Conservation (phyloP, 495 filamentous ascomycete genomes). For the Cairneyella variabilis region DNA sequence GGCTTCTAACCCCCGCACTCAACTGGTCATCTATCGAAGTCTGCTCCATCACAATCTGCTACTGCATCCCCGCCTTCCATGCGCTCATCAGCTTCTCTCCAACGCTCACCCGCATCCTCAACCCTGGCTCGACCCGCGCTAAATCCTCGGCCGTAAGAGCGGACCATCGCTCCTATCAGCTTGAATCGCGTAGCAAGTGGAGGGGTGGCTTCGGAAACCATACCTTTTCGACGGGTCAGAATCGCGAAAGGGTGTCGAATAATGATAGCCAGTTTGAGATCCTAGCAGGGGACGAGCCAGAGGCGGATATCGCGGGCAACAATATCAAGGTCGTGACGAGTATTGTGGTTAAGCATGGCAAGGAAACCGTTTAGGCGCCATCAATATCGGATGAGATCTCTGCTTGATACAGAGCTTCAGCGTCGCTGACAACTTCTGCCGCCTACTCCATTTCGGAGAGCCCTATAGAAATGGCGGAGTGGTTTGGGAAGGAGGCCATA, state of each 20-base stretch:
- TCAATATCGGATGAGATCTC: no score
- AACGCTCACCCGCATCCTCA: slow-evolving; percentile 19
- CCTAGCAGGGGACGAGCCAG: no score
- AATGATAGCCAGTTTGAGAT: not conserved
- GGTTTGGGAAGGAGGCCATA: no score
- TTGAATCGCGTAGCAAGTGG: not conserved
- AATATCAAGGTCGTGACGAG: no score
- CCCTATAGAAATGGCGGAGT: no score
- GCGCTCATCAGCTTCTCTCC: slow-evolving; percentile 23
- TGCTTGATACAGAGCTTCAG: no score
- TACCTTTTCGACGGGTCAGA: not conserved
- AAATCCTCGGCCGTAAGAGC: not conserved
- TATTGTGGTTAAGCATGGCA: no score
- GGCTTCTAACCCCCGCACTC: slow-evolving; percentile 15
- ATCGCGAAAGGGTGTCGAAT: not conserved
- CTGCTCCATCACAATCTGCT: slow-evolving; percentile 28
- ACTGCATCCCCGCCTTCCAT: slow-evolving; percentile 28
- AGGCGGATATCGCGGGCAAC: no score
- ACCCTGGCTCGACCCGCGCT: slow-evolving; percentile 12
- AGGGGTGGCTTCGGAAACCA: not conserved
- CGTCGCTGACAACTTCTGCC: no score
- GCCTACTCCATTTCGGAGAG: no score
- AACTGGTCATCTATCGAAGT: slow-evolving; percentile 30
- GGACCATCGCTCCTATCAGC: not conserved
- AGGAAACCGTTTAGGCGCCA: no score